These are phyloP conservation scores for Sodiomyces alkalinus DNA, from an alignment of 2,329 filamentous ascomycete species.

Conservation along the genomic window DNA sequence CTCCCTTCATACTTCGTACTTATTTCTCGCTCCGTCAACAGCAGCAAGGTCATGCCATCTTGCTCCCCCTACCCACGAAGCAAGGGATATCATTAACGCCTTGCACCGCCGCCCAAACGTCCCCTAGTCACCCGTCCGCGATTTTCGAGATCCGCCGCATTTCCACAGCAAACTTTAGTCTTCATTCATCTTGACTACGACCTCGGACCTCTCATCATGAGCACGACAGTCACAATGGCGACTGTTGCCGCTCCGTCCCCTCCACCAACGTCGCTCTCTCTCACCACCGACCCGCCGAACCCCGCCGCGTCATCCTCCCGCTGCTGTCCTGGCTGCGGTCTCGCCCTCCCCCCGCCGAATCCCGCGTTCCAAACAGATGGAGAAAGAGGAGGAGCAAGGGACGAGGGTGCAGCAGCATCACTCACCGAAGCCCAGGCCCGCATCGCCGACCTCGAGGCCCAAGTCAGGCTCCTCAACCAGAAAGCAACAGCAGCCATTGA, in stretches of 20 bases:
- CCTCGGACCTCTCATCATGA: slow-evolving; percentile 9
- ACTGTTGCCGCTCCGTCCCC: slow-evolving; percentile 7
- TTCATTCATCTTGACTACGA: too few relatives aligned
- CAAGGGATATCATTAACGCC: too few relatives aligned
- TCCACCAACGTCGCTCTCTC: slow-evolving; percentile 7
- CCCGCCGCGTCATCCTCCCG: slow-evolving; percentile 8
- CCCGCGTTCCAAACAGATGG: slow-evolving; percentile 5
- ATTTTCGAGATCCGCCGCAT: too few relatives aligned
- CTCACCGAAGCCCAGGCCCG: slow-evolving; percentile 41
- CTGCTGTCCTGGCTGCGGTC: slow-evolving; percentile 38
- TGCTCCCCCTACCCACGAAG: too few relatives aligned
- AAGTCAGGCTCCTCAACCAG: slow-evolving; percentile 54
- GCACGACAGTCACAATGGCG: slow-evolving; percentile 7
- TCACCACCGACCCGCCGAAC: slow-evolving; percentile 7
- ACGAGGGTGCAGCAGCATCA: slow-evolving; percentile 21
- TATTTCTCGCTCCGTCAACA: too few relatives aligned
- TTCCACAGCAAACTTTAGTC: too few relatives aligned
- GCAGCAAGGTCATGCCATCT: too few relatives aligned
- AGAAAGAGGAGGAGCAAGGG: slow-evolving; percentile 1
- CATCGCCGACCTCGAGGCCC: slow-evolving; percentile 54
- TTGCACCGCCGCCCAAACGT: too few relatives aligned
- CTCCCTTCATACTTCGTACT: too few relatives aligned
- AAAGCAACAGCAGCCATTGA: slow-evolving; percentile 52
- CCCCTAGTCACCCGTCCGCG: too few relatives aligned
- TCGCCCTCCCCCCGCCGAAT: slow-evolving; percentile 17